Conservation (phyloP, 139 green algal genomes). For the Chlamydomonas incerta region DNA sequence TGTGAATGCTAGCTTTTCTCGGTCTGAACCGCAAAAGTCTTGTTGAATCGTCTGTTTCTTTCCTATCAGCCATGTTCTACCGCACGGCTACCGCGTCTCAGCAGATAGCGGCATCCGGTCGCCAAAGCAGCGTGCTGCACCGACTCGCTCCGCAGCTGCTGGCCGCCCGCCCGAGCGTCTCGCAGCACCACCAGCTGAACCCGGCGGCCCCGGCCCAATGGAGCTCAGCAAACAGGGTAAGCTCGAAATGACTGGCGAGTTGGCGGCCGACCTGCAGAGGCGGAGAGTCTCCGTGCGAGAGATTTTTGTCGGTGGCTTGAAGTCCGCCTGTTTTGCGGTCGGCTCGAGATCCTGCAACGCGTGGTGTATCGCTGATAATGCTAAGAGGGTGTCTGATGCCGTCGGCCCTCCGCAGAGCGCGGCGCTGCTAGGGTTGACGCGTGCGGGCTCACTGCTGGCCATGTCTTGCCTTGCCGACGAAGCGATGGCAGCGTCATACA, state of each 20-base stretch:
- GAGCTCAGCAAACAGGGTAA: conserved; percentile 5
- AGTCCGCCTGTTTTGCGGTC: background rate
- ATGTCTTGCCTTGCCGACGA: conserved; percentile 9
- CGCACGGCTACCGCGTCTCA: background rate
- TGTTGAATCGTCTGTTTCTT: background rate
- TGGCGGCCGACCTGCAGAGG: too few species aligned
- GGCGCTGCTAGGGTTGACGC: background rate
- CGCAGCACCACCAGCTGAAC: background rate
- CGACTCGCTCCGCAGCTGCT: background rate
- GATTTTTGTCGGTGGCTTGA: background rate
- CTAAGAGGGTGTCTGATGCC: too few species aligned
- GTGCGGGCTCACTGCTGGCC: conserved; percentile 9
- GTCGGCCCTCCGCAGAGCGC: background rate
- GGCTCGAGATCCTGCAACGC: too few species aligned
- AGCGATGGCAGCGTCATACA: conserved; percentile 4
- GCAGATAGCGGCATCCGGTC: too few species aligned
- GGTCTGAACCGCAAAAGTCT: background rate
- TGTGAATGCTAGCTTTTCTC: conserved; percentile 25
- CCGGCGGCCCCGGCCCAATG: background rate
- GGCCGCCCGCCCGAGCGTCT: too few species aligned
- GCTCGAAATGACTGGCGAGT: background rate
- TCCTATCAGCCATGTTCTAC: conserved; percentile 26
- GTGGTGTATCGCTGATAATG: too few species aligned
- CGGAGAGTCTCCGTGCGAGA: background rate
- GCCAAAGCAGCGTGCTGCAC: background rate